These are phyloP conservation scores for Hypoxylon sp. DNA, from an alignment of 2,329 filamentous ascomycete species.

Conservation along the genomic window DNA sequence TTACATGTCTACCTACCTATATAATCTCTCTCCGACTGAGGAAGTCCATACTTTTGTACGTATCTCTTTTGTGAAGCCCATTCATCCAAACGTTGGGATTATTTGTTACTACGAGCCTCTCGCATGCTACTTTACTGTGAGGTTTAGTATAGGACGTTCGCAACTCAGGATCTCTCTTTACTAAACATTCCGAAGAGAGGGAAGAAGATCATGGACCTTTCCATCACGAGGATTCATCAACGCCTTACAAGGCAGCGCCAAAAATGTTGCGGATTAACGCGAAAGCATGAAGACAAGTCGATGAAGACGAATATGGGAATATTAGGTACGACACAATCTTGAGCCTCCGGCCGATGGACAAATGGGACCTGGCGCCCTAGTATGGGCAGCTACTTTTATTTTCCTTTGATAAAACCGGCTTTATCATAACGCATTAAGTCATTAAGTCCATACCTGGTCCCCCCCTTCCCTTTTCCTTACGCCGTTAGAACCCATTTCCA, in stretches of 20 bases:
- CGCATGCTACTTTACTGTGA: not conserved
- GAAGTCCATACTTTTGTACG: not conserved
- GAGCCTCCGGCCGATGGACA: not conserved
- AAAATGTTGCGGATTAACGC: not conserved
- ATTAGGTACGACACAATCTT: not conserved
- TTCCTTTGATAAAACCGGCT: not conserved
- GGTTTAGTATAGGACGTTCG: not conserved
- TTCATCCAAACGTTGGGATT: not conserved
- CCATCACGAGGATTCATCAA: not conserved
- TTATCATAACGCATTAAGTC: slow-evolving; percentile 17
- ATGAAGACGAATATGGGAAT: not conserved
- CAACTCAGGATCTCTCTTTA: not conserved
- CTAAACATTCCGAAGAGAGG: not conserved
- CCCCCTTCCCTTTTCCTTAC: slow-evolving; percentile 1
- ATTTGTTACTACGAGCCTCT: not conserved
- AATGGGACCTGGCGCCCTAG: not conserved
- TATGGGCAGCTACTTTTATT: slow-evolving; percentile 3
- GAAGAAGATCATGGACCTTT: not conserved
- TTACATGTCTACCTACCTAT: not conserved
- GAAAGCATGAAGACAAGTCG: not conserved
- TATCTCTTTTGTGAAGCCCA: not conserved
- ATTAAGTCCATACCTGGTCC: not conserved
- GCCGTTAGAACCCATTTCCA: not conserved
- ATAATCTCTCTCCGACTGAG: not conserved
- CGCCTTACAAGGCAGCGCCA: not conserved